Evolutionary conservation across 805 yeast species (phyloP), one percentile per base, ranked within the genome.

Genomic region (Naumovozyma baii): DNA sequence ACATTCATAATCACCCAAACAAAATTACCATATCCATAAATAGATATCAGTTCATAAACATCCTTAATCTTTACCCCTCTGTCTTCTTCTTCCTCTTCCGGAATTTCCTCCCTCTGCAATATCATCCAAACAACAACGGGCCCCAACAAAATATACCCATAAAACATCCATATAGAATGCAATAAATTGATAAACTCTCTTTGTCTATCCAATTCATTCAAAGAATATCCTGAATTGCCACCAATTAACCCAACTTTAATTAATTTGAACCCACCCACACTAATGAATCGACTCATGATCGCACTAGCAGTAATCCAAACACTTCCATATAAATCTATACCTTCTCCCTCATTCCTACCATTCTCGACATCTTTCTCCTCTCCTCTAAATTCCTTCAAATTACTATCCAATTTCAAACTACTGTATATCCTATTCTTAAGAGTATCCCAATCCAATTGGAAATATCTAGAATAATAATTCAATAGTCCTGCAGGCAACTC

Each of bases 301-400:
- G 85, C 74, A 0, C 95, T 81, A 0, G 87, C 86, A 10, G 90
- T 83, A 33, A 88, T 78, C 97, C 97, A 88, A 15, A 86, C 66
- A 5, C 94, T 82, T 0, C 96, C 96, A 58, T 86, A 90, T 39
- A 88, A 63, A 52, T 88, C 26, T 10, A 22, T 22, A 7, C 7
- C 26, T 10, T 7, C 26, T 10, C 9, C 26, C 26, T 7, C 7
- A 7, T 22, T 10, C 26, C 9, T 7, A 22, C 10, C 97, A 3
- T 43, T 40, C 4, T 41, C 80, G 75, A 39, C 47, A 41, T 13
- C 68, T 67, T 31, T 68, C 34, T 39, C 44, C 17, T 35, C 30
- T 12, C 42, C 50, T 12, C 22, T 10, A 14, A 25, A 30, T 4
- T 26, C 34, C 19, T 67, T 66, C 26, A 22, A 22, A 48, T 66